phyloP scores from a whole-genome alignment of 495 filamentous ascomycete genomes.

The Neurospora cerealis region DNA sequence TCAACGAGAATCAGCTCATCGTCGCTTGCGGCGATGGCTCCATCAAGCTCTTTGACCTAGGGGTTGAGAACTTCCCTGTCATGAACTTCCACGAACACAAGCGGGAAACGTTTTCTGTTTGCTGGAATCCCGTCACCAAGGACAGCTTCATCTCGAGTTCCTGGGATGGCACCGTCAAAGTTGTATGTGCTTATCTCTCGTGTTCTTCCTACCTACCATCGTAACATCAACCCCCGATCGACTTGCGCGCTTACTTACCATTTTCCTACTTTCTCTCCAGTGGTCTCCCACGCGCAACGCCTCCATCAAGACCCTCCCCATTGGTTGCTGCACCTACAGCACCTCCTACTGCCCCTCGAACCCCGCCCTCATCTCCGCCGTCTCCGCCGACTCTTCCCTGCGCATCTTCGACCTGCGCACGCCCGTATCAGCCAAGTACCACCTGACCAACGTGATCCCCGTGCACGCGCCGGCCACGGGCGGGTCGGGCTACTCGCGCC shows the following conservation, averaged over 20 bases:
- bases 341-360: slow-evolving; percentile 72
- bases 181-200: slow-evolving; percentile 37
- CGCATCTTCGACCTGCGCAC: slow-evolving; percentile 85
- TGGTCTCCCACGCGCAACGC: slow-evolving; percentile 67
- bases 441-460: slow-evolving; percentile 65
- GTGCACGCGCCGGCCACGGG: slow-evolving; percentile 51
- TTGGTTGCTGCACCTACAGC: slow-evolving; percentile 85
- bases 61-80: slow-evolving; percentile 68
- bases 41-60: slow-evolving; percentile 86
- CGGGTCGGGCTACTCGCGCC: slow-evolving; percentile 20
- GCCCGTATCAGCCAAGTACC: slow-evolving; percentile 70
- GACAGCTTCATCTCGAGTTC: slow-evolving; percentile 77
- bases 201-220: not conserved
- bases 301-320: slow-evolving; percentile 74
- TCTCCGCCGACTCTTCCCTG: slow-evolving; percentile 74
- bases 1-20: slow-evolving; percentile 86
- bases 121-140: slow-evolving; percentile 89
- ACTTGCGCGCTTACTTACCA: not conserved
- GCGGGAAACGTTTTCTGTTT: slow-evolving; percentile 80
- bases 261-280: slow-evolving; percentile 16
- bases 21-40: slow-evolving; percentile 83
- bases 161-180: slow-evolving; percentile 91
- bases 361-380: slow-evolving; percentile 67
- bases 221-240: not conserved
- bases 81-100: slow-evolving; percentile 85